These are phyloP conservation scores for Alloascoidea hylecoeti DNA, from an alignment of 805 yeast genomes.

Conservation along the genomic window DNA sequence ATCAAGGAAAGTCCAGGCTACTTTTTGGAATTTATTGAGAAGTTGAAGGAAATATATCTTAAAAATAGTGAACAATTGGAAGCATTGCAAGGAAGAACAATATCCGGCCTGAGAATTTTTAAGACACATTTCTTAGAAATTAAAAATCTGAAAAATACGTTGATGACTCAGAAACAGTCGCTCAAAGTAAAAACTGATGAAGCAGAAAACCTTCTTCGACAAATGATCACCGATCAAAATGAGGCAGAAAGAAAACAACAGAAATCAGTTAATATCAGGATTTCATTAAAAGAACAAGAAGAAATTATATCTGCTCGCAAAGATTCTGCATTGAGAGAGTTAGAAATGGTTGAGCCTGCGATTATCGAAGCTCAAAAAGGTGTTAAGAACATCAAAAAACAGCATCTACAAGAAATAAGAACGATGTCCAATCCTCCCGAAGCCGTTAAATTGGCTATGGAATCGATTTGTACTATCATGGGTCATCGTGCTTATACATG, in stretches of 20 bases:
- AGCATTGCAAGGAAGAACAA: constrained; percentile 56
- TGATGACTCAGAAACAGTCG: constrained; percentile 36
- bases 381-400: constrained; percentile 86
- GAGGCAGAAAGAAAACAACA: constrained; percentile 87
- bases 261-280: constrained; percentile 66
- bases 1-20: constrained; percentile 32
- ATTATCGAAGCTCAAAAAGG: constrained; percentile 75
- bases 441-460: constrained; percentile 72
- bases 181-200: constrained; percentile 46
- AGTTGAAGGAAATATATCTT: constrained; percentile 27
- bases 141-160: constrained; percentile 34
- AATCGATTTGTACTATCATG: constrained; percentile 73
- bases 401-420: constrained; percentile 78
- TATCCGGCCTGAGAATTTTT: constrained; percentile 59
- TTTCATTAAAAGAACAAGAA: constrained; percentile 56
- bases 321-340: constrained; percentile 39
- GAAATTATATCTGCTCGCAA: constrained; percentile 39
- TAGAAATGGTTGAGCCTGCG: constrained; percentile 75
- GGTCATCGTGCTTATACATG: constrained; percentile 56
- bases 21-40: constrained; percentile 33
- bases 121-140: constrained; percentile 69
- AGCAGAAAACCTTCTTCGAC: constrained; percentile 58
- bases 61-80: constrained; percentile 35
- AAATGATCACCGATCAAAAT: constrained; percentile 73
- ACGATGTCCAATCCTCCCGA: constrained; percentile 88